phyloP scores from a whole-genome alignment of 306 rosid species.

The Cucumis hystrix region DNA sequence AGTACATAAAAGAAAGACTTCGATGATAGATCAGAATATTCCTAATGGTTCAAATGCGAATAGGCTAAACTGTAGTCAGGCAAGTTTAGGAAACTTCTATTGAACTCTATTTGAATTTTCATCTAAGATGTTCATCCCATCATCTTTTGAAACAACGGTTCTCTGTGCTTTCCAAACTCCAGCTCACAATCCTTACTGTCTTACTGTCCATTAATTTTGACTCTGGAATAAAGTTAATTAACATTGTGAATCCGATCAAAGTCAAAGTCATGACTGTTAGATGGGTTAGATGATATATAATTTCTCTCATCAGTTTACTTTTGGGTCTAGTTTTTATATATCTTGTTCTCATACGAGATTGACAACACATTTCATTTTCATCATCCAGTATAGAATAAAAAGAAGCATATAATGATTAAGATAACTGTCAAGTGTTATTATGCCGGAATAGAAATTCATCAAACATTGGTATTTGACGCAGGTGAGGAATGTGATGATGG shows the following conservation, averaged over 20 bases:
- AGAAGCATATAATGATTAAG: not conserved
- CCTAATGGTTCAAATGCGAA: constrained; percentile 57
- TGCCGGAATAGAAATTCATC: not conserved
- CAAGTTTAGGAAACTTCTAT: not conserved
- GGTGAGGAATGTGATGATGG: constrained; percentile 60
- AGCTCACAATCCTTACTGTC: not conserved
- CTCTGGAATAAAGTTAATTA: not conserved
- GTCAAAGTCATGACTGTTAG: no score
- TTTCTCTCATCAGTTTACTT: no score
- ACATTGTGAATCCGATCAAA: no score
- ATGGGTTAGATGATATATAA: no score
- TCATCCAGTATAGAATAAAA: not conserved
- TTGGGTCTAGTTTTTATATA: not conserved
- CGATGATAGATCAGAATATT: not conserved
- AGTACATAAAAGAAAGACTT: not conserved
- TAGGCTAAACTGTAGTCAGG: constrained; percentile 52
- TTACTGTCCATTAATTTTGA: not conserved
- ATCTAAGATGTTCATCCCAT: not conserved
- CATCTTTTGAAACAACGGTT: not conserved
- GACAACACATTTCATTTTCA: not conserved
- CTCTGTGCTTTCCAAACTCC: not conserved
- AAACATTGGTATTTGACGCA: not conserved
- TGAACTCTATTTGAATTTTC: not conserved
- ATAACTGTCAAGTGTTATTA: not conserved
- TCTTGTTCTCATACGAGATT: not conserved